Base-by-base conservation (phyloP, 2,329 filamentous ascomycete species). In the Hypoxylon sp. region DNA sequence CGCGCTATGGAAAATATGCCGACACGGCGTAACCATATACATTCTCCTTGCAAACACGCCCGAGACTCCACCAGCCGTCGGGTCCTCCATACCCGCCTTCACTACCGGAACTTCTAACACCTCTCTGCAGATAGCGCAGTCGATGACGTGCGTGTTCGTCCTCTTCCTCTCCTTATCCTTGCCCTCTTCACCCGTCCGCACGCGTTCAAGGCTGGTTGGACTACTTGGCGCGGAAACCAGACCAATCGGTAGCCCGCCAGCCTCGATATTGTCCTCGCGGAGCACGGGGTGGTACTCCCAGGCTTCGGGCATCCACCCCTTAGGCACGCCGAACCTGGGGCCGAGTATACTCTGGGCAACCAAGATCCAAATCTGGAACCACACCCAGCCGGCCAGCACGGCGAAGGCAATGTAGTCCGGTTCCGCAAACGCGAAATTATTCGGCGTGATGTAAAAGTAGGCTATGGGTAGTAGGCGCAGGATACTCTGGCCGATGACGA, bases 11-110 rank as follows among this genome's bases (percentile, higher is more conserved):
- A 99, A 99, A 51, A 98, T 94, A 81, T 99, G 96, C 59, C 94
- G 84, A 78, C 96, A 99, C 50, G 96, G 96, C 61, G 96, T 99
- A 21, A 98, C 93, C 96, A 99, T 99, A 80, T 98, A 98, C 72
- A 87, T 85, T 52, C 94, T 87, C 65, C 95, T 84, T 30, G 92
- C 91, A 71, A 98, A 84, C 59, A 97, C 87, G 29, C 90, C 90
- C 0, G 88, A 82, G 62, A 89, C 85, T 30, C 87, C 85, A 46
- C 84, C 83, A 0, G 76, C 78, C 3, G 77, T 77, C 3, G 80
- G 78, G 8, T 86, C 85, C 45, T 84, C 83, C 41, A 84, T 83
- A 8, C 85, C 86, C 0, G 86, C 84, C 53, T 85, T 84, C 30
- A 97, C 81, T 21, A 98, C 90, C 0, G 94, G 93, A 1, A 98